Evolutionary conservation across 208 protist genomes (phyloP), one percentile per base, ranked within the genome.

Genomic region (Phytomonas serpens): DNA sequence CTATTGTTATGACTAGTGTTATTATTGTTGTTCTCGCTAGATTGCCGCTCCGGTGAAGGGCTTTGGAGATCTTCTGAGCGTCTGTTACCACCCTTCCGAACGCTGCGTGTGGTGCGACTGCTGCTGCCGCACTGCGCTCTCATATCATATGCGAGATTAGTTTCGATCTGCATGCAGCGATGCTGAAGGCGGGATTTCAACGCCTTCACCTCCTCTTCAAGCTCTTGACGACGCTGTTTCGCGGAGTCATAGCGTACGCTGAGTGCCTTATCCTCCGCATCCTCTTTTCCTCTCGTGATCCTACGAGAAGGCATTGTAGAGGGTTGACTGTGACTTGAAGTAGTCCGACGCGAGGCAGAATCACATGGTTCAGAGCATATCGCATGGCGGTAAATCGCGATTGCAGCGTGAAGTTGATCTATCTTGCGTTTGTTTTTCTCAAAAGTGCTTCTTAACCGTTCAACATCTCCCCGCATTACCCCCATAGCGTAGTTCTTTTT

Each of bases 341-440:
- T 36, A 6, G 34, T 19, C 40, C 40, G 2, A 10, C 40, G 40
- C 40, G 40, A 47, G 40, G 40, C 7, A 2, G 40, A 47, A 13
- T 7, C 38, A 32, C 61, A 37, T 23, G 7, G 16, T 11, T 69
- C 68, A 6, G 29, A 23, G 42, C 74, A 73, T 29, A 79, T 67
- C 13, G 81, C 83, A 37, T 75, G 74, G 29, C 72, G 78, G 75
- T 90, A 90, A 14, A 90, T 76, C 9, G 66, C 68, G 67, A 90
- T 88, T 40, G 78, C 80, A 0, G 72, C 36, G 51, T 69, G 73
- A 34, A 77, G 72, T 67, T 65, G 63, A 36, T 84, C 73, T 4
- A 78, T 78, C 6, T 37, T 14, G 30, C 79, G 78, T 3, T 63
- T 73, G 29, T 88, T 84, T 1, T 61, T 51, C 64, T 31, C 79